Evolutionary conservation across 768 basidiomycete species (phyloP).

Genomic region (Mycena vulgaris): DNA sequence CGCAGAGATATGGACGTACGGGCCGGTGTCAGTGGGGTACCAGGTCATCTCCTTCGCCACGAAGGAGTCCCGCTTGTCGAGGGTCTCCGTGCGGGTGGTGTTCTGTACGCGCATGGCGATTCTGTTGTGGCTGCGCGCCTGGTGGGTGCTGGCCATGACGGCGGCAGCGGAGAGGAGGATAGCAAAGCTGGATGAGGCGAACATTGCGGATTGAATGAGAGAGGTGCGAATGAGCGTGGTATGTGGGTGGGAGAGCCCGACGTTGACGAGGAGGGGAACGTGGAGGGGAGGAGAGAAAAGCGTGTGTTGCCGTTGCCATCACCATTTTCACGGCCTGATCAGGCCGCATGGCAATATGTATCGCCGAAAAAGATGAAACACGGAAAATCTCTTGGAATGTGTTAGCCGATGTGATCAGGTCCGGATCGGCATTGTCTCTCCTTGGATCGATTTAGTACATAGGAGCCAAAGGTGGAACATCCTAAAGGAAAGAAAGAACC

Average conservation of each 20-base stretch:
- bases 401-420: too few relatives aligned
- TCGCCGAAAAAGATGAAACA: too few relatives aligned
- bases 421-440: too few relatives aligned
- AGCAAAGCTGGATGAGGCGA: constrained; percentile 20
- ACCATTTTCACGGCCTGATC: too few relatives aligned
- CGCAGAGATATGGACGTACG: constrained; percentile 7
- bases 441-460: too few relatives aligned
- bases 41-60: constrained; percentile 16
- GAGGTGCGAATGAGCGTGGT: constrained; percentile 27
- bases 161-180: constrained; percentile 24
- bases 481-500: too few relatives aligned
- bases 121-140: constrained; percentile 8
- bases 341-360: too few relatives aligned
- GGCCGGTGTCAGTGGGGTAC: constrained; percentile 33
- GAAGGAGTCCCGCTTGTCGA: constrained; percentile 18
- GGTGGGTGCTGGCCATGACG: constrained; percentile 19
- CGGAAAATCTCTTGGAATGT: too few relatives aligned
- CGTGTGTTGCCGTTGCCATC: too few relatives aligned
- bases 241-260: neutral
- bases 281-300: constrained; percentile 15
- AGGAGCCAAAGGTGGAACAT: too few relatives aligned
- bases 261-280: neutral
- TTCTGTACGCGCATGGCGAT: constrained; percentile 21
- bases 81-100: neutral
- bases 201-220: constrained; percentile 20